These are phyloP conservation scores for Millerago galiae DNA, from an alignment of 805 yeast genomes.

Conservation along the genomic window DNA sequence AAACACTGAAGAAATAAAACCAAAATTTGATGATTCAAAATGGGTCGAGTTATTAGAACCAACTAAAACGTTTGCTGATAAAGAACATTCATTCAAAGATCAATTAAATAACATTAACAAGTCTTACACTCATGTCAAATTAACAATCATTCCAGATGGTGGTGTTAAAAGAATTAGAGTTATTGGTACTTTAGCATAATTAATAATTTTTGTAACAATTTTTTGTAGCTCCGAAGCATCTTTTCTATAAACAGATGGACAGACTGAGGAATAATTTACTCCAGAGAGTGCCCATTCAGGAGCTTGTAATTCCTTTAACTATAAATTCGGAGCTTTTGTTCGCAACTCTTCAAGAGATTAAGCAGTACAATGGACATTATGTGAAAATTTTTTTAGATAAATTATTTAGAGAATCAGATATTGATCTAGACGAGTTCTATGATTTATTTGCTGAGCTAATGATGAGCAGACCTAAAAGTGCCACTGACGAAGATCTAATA, in stretches of 20 bases:
- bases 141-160: conserved; percentile 92
- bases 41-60: conserved; percentile 68
- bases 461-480: conserved; percentile 19
- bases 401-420: conserved; percentile 26
- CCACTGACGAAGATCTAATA: conserved; percentile 26
- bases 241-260: conserved; percentile 10
- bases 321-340: conserved; percentile 16
- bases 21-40: conserved; percentile 32
- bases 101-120: conserved; percentile 20
- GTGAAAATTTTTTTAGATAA: conserved; percentile 34
- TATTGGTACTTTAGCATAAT: conserved; percentile 41
- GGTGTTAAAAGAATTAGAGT: conserved; percentile 91
- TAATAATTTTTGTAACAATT: background rate
- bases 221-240: background rate
- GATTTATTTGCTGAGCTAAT: conserved; percentile 27
- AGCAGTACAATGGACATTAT: conserved; percentile 44
- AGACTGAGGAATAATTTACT: conserved; percentile 11
- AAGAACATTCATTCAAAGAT: conserved; percentile 55
- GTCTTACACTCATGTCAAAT: conserved; percentile 60
- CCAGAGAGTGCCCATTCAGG: conserved; percentile 19
- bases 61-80: conserved; percentile 76
- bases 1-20: conserved; percentile 29
- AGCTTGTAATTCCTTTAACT: conserved; percentile 9
- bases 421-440: conserved; percentile 34
- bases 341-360: conserved; percentile 14